phyloP scores from a whole-genome alignment of 2,329 filamentous ascomycete species.

The Coleophoma cylindrospora region DNA sequence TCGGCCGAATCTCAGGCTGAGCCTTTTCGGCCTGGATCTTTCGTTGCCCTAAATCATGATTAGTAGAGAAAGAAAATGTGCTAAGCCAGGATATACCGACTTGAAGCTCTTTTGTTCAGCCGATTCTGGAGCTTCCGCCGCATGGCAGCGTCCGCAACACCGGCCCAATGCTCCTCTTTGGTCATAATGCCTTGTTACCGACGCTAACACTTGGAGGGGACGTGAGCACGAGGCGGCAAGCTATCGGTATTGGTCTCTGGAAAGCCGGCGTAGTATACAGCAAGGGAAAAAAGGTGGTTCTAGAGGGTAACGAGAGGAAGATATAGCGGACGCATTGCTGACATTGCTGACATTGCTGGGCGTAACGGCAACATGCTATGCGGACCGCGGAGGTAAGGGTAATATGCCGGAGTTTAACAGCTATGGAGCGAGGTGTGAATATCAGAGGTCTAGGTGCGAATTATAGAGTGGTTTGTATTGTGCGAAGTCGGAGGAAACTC shows the following conservation, averaged over 20 bases:
- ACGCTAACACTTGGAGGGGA: neutral
- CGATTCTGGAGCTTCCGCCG: slow-evolving; percentile 13
- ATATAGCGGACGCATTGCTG: neutral
- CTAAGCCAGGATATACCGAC: slow-evolving; percentile 8
- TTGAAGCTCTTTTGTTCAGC: slow-evolving; percentile 12
- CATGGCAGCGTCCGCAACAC: slow-evolving; percentile 17
- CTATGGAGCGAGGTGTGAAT: too few relatives aligned
- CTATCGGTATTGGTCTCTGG: neutral
- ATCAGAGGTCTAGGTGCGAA: too few relatives aligned
- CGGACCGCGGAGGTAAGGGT: too few relatives aligned
- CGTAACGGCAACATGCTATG: neutral
- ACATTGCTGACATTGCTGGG: neutral
- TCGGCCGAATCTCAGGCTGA: neutral
- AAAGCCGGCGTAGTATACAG: neutral
- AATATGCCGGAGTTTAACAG: too few relatives aligned
- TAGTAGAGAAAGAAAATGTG: neutral
- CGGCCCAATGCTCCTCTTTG: slow-evolving; percentile 22
- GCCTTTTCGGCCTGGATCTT: neutral
- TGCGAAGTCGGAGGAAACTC: too few relatives aligned
- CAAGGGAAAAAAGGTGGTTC: neutral
- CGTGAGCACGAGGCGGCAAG: neutral
- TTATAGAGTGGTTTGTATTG: too few relatives aligned
- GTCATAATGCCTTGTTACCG: neutral
- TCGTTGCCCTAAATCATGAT: neutral
- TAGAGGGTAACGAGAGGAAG: neutral